Percentiles rank a stretch among this genome's conserved stretches.
Conservation (phyloP, 1,139 yeast species). For the Waltiozyma sp. region DNA sequence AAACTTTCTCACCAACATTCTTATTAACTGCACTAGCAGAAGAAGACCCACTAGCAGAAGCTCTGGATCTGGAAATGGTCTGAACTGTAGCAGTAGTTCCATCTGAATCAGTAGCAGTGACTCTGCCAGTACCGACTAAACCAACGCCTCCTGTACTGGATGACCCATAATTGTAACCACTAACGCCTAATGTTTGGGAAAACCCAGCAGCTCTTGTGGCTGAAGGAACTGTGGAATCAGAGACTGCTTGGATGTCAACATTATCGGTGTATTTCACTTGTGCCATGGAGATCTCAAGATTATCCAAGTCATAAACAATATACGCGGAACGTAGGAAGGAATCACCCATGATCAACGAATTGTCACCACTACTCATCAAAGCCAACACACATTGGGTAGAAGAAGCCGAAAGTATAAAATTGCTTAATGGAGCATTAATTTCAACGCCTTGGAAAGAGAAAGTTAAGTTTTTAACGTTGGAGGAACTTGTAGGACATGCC, state of each 20-base stretch:
- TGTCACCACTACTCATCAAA: conserved; percentile 18
- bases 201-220: conserved; percentile 30
- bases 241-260: conserved; percentile 30
- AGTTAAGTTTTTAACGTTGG: conserved; percentile 20
- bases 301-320: conserved; percentile 67
- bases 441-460: conserved; percentile 43
- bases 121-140: neutral
- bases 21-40: neutral
- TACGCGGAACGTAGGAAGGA: conserved; percentile 64
- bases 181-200: conserved; percentile 16
- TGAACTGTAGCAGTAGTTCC: neutral
- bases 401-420: conserved; percentile 4
- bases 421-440: conserved; percentile 25
- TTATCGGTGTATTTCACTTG: conserved; percentile 35
- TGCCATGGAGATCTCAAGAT: conserved; percentile 54
- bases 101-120: neutral
- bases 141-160: neutral
- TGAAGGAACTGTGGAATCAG: conserved; percentile 31
- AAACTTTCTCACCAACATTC: neutral
- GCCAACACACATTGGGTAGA: conserved; percentile 25
- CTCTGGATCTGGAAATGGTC: neutral
- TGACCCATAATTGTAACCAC: neutral
- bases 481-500: conserved; percentile 23
- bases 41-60: neutral
- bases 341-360: conserved; percentile 49